phyloP scores from a whole-genome alignment of 1,284 basidiomycete species.

The Tylopilus sp. region DNA sequence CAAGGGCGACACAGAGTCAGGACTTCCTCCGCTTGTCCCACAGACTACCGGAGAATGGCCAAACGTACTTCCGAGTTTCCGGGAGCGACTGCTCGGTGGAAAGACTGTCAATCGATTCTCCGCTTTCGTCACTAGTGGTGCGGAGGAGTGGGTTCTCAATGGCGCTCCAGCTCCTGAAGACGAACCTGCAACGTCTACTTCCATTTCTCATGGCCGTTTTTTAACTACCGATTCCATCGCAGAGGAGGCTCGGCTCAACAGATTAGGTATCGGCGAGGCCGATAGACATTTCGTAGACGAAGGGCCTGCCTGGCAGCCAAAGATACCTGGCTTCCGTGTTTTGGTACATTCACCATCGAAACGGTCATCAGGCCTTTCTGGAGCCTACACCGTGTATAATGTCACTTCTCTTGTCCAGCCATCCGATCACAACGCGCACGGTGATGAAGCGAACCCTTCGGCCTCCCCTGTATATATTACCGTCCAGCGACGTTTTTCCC shows the following conservation, averaged over 20 bases:
- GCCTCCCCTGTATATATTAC: constrained; percentile 56
- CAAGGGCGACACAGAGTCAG: constrained; percentile 25
- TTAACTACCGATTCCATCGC: constrained; percentile 38
- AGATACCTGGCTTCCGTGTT: constrained; percentile 68
- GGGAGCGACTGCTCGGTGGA: constrained; percentile 69
- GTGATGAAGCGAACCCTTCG: constrained; percentile 24
- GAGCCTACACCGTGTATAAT: constrained; percentile 73
- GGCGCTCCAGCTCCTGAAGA: constrained; percentile 39
- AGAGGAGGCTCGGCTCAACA: constrained; percentile 37
- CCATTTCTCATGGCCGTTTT: constrained; percentile 27
- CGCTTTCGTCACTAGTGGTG: constrained; percentile 80
- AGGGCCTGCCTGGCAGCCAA: constrained; percentile 72
- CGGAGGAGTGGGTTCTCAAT: constrained; percentile 75
- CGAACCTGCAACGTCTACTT: constrained; percentile 21
- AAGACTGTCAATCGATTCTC: constrained; percentile 80
- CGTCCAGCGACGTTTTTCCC: constrained; percentile 79
- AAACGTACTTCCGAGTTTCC: constrained; percentile 60
- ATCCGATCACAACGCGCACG: constrained; percentile 28
- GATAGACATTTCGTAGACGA: constrained; percentile 72
- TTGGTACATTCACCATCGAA: constrained; percentile 80
- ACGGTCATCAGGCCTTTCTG: constrained; percentile 60
- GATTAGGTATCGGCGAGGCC: constrained; percentile 49
- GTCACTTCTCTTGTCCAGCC: constrained; percentile 70
- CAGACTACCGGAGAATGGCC: constrained; percentile 75
- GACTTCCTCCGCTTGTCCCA: constrained; percentile 52